phyloP scores from a whole-genome alignment of 2,329 filamentous ascomycete genomes.

The Nemania abortiva region DNA sequence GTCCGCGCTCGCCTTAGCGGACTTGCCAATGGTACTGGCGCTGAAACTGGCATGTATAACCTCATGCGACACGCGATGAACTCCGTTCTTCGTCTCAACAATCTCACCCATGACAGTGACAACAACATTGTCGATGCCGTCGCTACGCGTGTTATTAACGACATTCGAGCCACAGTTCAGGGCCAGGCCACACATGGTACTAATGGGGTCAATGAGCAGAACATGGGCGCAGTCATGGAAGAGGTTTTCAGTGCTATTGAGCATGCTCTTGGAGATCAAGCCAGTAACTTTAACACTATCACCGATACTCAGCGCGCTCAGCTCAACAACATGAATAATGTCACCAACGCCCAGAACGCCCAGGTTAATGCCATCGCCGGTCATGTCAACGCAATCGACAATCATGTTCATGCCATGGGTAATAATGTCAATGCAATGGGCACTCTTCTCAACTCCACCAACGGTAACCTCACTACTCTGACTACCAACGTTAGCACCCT shows the following conservation, averaged over 20 bases:
- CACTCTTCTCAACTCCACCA: conserved; percentile 45
- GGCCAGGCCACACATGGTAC: conserved; percentile 55
- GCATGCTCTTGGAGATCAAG: conserved; percentile 35
- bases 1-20: conserved; percentile 43
- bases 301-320: too few relatives aligned
- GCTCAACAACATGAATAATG: conserved; percentile 14
- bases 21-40: conserved; percentile 45
- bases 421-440: conserved; percentile 47
- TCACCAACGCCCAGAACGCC: conserved; percentile 23
- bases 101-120: conserved; percentile 60
- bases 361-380: conserved; percentile 46
- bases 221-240: conserved; percentile 44
- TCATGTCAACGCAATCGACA: conserved; percentile 47
- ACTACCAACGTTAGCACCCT: conserved; percentile 40
- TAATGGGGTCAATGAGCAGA: conserved; percentile 37
- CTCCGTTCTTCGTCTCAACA: conserved; percentile 52
- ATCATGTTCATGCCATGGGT: conserved; percentile 45
- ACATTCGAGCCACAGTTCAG: conserved; percentile 47
- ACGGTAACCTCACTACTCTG: conserved; percentile 41
- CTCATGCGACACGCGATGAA: conserved; percentile 48
- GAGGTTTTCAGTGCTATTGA: conserved; percentile 45
- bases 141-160: conserved; percentile 35
- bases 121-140: conserved; percentile 36
- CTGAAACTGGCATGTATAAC: conserved; percentile 45
- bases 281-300: too few relatives aligned